phyloP scores from a whole-genome alignment of 495 filamentous ascomycete genomes.

The Trichoderma erinaceum region DNA sequence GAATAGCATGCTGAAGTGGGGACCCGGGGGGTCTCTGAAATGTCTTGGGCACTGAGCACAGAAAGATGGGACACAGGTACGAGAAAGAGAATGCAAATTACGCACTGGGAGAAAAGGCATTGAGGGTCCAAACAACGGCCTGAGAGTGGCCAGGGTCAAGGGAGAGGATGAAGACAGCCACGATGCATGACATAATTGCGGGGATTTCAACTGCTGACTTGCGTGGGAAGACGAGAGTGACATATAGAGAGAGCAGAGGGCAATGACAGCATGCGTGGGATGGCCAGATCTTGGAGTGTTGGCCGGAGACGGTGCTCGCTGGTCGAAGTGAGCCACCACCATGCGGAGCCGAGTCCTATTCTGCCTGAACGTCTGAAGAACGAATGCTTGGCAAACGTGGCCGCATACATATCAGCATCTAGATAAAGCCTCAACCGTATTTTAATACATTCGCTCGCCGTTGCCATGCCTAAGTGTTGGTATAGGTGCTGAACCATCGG shows the following conservation, averaged over 20 bases:
- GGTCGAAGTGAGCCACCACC: not conserved
- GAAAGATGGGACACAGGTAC: not conserved
- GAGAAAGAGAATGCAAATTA: conserved; percentile 7
- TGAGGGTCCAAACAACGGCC: conserved; percentile 3
- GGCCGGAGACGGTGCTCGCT: not conserved
- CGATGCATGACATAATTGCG: conserved; percentile 14
- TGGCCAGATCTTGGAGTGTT: conserved; percentile 1
- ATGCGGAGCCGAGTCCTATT: not conserved
- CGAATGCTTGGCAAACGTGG: not conserved
- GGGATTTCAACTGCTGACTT: conserved; percentile 10
- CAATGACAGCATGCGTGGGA: conserved; percentile 13
- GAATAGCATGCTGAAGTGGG: not conserved
- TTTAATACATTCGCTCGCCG: not conserved
- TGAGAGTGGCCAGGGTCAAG: conserved; percentile 1
- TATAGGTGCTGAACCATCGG: not conserved
- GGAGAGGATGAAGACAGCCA: conserved; percentile 2
- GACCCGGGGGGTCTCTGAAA: conserved; percentile 3
- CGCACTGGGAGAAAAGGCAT: not conserved
- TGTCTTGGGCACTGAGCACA: conserved; percentile 10
- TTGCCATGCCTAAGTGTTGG: not conserved
- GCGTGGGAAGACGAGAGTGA: conserved; percentile 8
- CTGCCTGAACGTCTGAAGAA: not conserved
- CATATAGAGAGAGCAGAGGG: not conserved
- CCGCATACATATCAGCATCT: not conserved
- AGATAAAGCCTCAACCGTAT: not conserved